Percentiles rank a stretch among this genome's conserved stretches.
Evolutionary conservation across 306 rosid species (phyloP).

Genomic region (Hylodesmum podocarpum): DNA sequence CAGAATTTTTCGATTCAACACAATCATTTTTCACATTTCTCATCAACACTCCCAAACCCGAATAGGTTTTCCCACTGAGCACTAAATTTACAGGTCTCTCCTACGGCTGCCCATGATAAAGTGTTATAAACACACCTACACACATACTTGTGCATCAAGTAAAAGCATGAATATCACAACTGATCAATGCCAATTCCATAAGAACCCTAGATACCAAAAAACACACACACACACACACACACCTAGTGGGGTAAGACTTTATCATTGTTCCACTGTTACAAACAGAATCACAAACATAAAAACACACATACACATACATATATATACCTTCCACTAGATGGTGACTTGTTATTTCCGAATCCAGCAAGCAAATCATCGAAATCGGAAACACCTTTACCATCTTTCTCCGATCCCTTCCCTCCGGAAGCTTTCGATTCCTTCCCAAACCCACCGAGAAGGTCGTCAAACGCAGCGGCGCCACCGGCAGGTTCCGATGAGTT

Average conservation of each 20-base stretch:
- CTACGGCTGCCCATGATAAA: background rate
- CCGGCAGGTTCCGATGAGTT: slow-evolving; percentile 31
- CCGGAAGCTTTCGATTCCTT: slow-evolving; percentile 57
- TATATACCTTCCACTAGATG: slow-evolving; percentile 64
- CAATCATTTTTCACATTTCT: background rate
- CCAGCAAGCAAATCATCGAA: slow-evolving; percentile 88
- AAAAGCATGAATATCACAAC: slow-evolving; percentile 14
- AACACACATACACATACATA: no score
- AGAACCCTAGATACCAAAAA: slow-evolving; percentile 10
- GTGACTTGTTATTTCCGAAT: slow-evolving; percentile 55
- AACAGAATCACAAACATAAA: no score
- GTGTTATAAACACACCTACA: slow-evolving; percentile 3
- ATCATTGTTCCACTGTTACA: no score
- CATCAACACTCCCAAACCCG: background rate
- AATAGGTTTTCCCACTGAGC: background rate
- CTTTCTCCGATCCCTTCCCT: slow-evolving; percentile 47
- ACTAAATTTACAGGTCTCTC: background rate
- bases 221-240: background rate
- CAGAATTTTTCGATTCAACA: background rate
- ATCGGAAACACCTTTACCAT: slow-evolving; percentile 46
- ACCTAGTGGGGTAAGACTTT: no score
- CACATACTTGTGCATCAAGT: slow-evolving; percentile 7
- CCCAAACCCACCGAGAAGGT: slow-evolving; percentile 81
- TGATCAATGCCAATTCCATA: slow-evolving; percentile 26
- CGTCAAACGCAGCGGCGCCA: slow-evolving; percentile 56